A percentile compares a stretch with the other conserved stretches of the same genome.
These are phyloP conservation scores for Nicotiana knightiana DNA, from an alignment of 257 asterid genomes.

Conservation along the genomic window DNA sequence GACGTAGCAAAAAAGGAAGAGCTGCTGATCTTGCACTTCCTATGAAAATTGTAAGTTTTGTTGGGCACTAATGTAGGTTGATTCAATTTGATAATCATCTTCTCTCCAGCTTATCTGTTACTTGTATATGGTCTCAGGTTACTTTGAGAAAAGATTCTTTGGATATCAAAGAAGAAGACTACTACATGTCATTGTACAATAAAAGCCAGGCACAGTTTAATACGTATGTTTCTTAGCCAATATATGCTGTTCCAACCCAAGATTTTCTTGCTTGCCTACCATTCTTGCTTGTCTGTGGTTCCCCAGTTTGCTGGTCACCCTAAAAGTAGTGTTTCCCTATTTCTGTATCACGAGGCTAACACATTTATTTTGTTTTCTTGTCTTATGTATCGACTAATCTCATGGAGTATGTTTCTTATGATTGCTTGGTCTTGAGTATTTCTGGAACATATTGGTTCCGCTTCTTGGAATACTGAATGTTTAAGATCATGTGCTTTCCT, in stretches of 20 bases:
- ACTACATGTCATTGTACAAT: constrained; percentile 66
- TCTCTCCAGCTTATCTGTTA: neutral
- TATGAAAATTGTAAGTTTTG: constrained; percentile 60
- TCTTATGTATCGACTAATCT: neutral
- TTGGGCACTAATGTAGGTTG: neutral
- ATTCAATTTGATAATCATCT: constrained; percentile 1
- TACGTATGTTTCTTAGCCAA: constrained; percentile 46
- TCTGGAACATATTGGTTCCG: neutral
- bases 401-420: neutral
- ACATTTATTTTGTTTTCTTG: neutral
- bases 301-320: neutral
- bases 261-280: neutral
- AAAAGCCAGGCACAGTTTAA: constrained; percentile 86
- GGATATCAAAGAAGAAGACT: constrained; percentile 86
- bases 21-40: constrained; percentile 98
- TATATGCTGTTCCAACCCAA: neutral
- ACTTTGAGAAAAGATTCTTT: constrained; percentile 66
- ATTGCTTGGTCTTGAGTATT: no score
- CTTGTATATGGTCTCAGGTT: constrained; percentile 40
- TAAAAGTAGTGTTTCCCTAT: neutral
- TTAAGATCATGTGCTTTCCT: neutral
- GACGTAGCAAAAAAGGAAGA: constrained; percentile 95
- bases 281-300: neutral
- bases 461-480: neutral
- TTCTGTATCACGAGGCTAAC: neutral